Base-by-base conservation (phyloP, 257 asterid species). In the Nicotiana benthamiana region DNA sequence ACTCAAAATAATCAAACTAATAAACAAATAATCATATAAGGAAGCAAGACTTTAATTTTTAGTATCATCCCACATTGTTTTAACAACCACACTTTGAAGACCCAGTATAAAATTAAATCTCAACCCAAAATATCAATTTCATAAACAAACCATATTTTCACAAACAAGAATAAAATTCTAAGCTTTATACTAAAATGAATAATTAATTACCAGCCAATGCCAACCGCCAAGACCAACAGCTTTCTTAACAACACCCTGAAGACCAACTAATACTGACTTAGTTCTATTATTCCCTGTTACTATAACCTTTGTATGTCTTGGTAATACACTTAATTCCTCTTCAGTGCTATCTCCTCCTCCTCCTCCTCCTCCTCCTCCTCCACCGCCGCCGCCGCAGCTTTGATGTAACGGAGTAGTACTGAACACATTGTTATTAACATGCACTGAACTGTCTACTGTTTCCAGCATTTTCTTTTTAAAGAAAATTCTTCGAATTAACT, bases 181-280 rank as follows among this genome's bases (percentile, higher is more conserved):
- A 36, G 8, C 11, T 32, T 32, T 28, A 28, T 28, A 7, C 11
- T 52, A 8, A 46, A 68, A 59, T 20, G 36, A 51, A 43, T 9
- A 34, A 13, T 11, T 57, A 30, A 43, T 84, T 86, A 94, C 96
- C 96, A 94, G 98, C 98, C 98, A 94, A 83, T 94, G 97, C 96
- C 96, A 94, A 61, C 98, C 97, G 43, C 98, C 98, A 75, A 94
- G 97, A 15, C 98, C 98, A 65, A 94, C 98, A 62, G 97, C 98
- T 59, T 94, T 94, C 90, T 92, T 94, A 60, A 94, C 98, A 46
- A 94, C 98, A 70, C 98, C 98, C 13, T 89, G 93, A 62, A 94
- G 95, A 1, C 98, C 98, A 70, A 94, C 98, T 79, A 93, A 89
- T 27, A 94, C 98, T 12, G 97, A 93, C 86, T 94, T 94, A 0